A percentile compares a stretch with the other conserved stretches of the same genome.
These are phyloP conservation scores for Rhodamnia rubescens DNA, from an alignment of 345 rosid genomes.

Conservation along the genomic window DNA sequence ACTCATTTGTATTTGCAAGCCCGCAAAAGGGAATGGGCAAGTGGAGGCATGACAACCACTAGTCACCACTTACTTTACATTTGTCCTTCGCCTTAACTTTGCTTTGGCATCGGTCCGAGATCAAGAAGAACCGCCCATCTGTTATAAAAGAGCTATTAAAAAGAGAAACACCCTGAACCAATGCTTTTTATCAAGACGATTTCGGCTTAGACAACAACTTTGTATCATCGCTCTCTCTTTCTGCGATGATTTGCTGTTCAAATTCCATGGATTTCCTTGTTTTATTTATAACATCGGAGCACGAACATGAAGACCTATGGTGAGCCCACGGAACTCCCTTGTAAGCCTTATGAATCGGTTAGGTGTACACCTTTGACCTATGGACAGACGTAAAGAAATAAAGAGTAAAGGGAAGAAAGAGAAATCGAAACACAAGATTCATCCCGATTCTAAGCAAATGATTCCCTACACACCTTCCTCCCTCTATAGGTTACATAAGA, in stretches of 20 bases:
- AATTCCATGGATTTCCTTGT: background rate
- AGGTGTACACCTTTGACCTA: rapidly evolving
- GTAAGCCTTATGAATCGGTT: background rate
- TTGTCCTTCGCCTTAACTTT: background rate
- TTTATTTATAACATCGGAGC: background rate
- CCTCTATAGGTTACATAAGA: no score
- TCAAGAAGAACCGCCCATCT: background rate
- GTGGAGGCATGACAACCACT: background rate
- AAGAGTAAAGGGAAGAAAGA: no score
- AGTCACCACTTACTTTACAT: background rate
- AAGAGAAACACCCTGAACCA: background rate
- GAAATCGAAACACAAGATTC: no score
- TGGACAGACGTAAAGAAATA: no score
- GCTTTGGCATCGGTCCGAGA: background rate
- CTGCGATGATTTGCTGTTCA: background rate
- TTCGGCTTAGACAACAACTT: background rate
- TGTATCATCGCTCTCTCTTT: background rate
- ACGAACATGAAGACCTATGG: background rate
- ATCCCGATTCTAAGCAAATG: no score
- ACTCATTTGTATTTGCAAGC: background rate
- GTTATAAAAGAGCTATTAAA: background rate
- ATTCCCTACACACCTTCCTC: no score
- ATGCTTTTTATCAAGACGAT: background rate
- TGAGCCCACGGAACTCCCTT: background rate
- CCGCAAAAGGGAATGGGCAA: background rate